Base-by-base conservation (phyloP, 805 yeast genomes). In the Monosporozyma aerobia region DNA sequence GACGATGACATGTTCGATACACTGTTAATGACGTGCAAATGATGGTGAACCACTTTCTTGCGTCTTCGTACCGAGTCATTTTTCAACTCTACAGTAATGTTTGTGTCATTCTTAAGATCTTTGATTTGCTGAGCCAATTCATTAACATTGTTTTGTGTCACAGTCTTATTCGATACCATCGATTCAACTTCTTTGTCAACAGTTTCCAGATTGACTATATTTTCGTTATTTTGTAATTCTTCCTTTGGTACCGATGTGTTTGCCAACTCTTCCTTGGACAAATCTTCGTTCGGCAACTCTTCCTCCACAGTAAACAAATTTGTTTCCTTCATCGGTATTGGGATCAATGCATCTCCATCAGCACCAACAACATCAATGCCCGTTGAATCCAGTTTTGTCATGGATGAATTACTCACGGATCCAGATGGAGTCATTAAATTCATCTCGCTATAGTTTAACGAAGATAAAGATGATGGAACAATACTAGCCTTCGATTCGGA, bases 11-110 rank as follows among this genome's bases (percentile, higher is more conserved):
- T 27, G 39, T 44, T 40, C 3, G 49, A 22, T 11, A 37, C 49
- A 44, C 54, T 54, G 32, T 50, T 54, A 9, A 49, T 49, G 8
- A 54, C 54, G n/a, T 47, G 35, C 9, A 55, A 16, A 45, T 55
- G 57, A 44, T 55, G 51, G 47, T 55, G 57, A 11, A 48, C 16
- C 7, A 52, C 47, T 33, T 47, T 51, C 30, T 49, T 51, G 6
- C 16, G 35, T 44, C 32, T 50, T 23, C 32, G 45, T 43, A 43
- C 23, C 14, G 44, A 23, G 16, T 40, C 27, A 19, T 10, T 19
- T 16, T 23, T 7, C 14, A 40, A 19, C 14, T 16, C 14, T 40
- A 8, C 8, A 19, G 27, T 19, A 22, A 22, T 40, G 19, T 19
- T 19, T 40, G 44, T 8, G 22, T 43, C 30, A 23, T 5, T 43